Conservation (phyloP, 108 stramenopile species). For the Pseudonitzschia multistriata region DNA sequence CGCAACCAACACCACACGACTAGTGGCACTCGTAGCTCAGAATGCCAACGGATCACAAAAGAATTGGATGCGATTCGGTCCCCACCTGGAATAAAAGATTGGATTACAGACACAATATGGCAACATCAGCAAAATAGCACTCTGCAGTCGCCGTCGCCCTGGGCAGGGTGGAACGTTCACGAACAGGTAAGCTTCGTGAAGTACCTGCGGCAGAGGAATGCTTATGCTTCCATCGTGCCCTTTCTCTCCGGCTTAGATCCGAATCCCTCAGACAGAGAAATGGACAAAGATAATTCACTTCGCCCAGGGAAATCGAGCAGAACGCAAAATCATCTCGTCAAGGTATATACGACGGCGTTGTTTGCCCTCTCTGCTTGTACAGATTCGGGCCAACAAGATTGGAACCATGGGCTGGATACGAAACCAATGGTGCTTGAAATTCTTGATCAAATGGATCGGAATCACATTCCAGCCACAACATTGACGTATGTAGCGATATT, state of each 20-base stretch:
- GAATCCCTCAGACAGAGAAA: background rate
- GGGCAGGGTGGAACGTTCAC: conserved; percentile 7
- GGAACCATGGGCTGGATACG: background rate
- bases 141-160: background rate
- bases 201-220: conserved; percentile 15
- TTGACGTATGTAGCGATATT: conserved; percentile 30
- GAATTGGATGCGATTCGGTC: background rate
- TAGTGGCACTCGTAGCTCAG: background rate
- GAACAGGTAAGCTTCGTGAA: conserved; percentile 29
- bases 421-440: conserved; percentile 14
- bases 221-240: conserved; percentile 22
- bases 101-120: background rate
- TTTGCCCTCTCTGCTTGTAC: conserved; percentile 15
- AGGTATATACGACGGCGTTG: conserved; percentile 31
- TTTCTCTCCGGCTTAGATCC: conserved; percentile 22
- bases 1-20: too few relatives aligned
- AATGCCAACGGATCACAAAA: background rate
- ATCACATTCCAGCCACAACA: conserved; percentile 28
- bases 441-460: conserved; percentile 24
- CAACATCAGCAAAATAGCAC: background rate
- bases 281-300: background rate
- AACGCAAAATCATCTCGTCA: background rate
- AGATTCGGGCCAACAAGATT: background rate
- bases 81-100: conserved; percentile 7
- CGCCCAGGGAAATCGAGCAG: background rate